phyloP scores from a whole-genome alignment of 1,284 basidiomycete genomes.

The Pseudozyma sp. region DNA sequence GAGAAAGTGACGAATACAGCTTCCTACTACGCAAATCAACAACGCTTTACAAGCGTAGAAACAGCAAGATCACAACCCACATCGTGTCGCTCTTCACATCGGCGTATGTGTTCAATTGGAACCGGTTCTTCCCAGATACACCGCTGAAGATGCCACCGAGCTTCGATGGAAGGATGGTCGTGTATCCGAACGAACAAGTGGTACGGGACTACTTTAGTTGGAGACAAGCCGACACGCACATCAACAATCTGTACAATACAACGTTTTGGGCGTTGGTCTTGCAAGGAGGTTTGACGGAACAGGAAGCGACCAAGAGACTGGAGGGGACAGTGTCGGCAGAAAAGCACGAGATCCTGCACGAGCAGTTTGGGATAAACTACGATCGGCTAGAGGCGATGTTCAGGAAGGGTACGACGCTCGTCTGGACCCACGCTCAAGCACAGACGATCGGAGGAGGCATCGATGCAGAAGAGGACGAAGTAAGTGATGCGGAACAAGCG shows the following conservation, averaged over 20 bases:
- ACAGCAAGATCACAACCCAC: constrained; percentile 85
- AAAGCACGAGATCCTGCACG: constrained; percentile 91
- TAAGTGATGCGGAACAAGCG: neutral
- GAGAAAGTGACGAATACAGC: constrained; percentile 96
- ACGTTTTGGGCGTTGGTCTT: constrained; percentile 93
- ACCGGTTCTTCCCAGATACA: constrained; percentile 78
- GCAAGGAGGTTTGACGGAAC: constrained; percentile 79
- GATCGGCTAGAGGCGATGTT: constrained; percentile 80
- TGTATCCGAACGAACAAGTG: constrained; percentile 81
- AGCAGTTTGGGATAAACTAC: constrained; percentile 87
- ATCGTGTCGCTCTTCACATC: constrained; percentile 92
- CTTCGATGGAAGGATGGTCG: constrained; percentile 85
- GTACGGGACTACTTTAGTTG: constrained; percentile 93
- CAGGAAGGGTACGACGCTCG: constrained; percentile 86
- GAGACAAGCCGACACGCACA: constrained; percentile 96
- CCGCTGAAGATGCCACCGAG: constrained; percentile 82
- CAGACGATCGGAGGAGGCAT: neutral
- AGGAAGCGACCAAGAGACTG: constrained; percentile 79
- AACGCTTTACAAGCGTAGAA: constrained; percentile 82
- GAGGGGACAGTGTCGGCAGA: constrained; percentile 87
- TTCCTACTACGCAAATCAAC: constrained; percentile 85
- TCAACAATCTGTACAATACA: constrained; percentile 98
- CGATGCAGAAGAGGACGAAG: neutral
- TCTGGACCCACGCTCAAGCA: constrained; percentile 72
- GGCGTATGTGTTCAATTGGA: constrained; percentile 89